Evolutionary conservation across 2,329 filamentous ascomycete species (phyloP), one percentile per base, ranked within the genome.

Genomic region (Cladosporium austrohemisphaericum): DNA sequence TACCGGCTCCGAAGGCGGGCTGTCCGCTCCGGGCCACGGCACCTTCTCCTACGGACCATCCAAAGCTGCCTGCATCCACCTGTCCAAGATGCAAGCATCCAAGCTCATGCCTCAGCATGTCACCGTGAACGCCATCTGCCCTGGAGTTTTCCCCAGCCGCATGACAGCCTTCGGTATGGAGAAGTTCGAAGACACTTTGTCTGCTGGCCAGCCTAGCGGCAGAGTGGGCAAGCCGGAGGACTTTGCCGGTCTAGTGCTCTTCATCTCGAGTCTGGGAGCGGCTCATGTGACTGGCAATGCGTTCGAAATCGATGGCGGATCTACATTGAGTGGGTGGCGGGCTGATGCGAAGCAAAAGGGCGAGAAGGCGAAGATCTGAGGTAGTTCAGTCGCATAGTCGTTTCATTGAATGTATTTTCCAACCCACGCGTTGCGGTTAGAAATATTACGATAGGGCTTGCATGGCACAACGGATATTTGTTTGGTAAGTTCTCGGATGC

Each of bases 81-180:
- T 81, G 16, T 79, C 73, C 22, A 74, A 73, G 56, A 71, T 79
- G 67, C 69, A 81, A 19, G 75, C 78, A 0, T 68, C 67, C 2
- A 76, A 79, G 46, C 69, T 81, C 22, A 71, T 75, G 36, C 69
- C 72, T 20, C 65, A 69, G 14, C 76, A 79, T 57, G 72, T 81
- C 32, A 68, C 77, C 3, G 71, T 81, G 50, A 81, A 82, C 57
- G 72, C 68, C 41, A 78, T 82, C 56, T 77, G 78, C 16, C 78
- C 77, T 0, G 76, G 76, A 23, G 68, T 79, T 1, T 81, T 81
- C 56, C 76, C 77, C 1, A 72, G 68, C 31, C 73, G 79, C 60
- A 79, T 81, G 75, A 81, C 77, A 9, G 72, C 76, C 11, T 65
- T 55, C 19, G 63, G 63, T 1, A 64, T 81, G 37, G 63, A 75